These are phyloP conservation scores for Phyllosticta citribraziliensis DNA, from an alignment of 2,329 filamentous ascomycete genomes.

Conservation along the genomic window DNA sequence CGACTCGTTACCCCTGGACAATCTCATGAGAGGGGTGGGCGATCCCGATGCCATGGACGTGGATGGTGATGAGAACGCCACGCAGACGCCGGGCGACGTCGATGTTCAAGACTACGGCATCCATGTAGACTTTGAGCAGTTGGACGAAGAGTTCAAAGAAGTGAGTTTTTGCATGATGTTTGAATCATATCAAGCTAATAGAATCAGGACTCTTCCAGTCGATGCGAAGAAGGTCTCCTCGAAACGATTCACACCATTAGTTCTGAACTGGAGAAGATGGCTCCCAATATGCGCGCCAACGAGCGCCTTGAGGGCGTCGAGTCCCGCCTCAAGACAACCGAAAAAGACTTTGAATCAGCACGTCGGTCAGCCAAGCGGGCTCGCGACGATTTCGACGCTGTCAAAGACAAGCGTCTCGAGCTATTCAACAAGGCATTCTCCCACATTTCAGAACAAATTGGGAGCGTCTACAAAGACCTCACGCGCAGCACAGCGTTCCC, in stretches of 20 bases:
- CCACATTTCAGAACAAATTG: constrained; percentile 92
- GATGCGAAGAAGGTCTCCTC: constrained; percentile 63
- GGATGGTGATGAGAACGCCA: constrained; percentile 55
- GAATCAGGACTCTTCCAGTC: constrained; percentile 55
- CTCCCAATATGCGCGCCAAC: constrained; percentile 92
- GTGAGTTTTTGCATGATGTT: constrained; percentile 1
- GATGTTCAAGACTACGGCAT: constrained; percentile 85
- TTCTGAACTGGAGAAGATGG: constrained; percentile 80
- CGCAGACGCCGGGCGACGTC: constrained; percentile 37
- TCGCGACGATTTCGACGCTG: constrained; percentile 71
- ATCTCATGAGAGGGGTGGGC: constrained; percentile 49
- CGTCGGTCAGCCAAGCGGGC: constrained; percentile 63
- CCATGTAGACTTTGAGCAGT: constrained; percentile 69
- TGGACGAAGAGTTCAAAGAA: constrained; percentile 74
- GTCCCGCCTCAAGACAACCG: constrained; percentile 68
- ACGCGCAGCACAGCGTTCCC: constrained; percentile 86
- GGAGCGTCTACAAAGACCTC: constrained; percentile 86
- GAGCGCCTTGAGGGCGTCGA: constrained; percentile 84
- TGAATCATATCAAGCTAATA: constrained; percentile 11
- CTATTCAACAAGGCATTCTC: constrained; percentile 92
- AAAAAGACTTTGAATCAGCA: constrained; percentile 82
- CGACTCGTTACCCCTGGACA: constrained; percentile 79
- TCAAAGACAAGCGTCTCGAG: constrained; percentile 75
- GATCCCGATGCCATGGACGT: constrained; percentile 90
- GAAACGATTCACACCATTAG: constrained; percentile 68